Percentiles rank a stretch among this genome's conserved stretches.
Conservation (phyloP, 768 basidiomycete genomes). For the Candolleomyces aberdarensis region DNA sequence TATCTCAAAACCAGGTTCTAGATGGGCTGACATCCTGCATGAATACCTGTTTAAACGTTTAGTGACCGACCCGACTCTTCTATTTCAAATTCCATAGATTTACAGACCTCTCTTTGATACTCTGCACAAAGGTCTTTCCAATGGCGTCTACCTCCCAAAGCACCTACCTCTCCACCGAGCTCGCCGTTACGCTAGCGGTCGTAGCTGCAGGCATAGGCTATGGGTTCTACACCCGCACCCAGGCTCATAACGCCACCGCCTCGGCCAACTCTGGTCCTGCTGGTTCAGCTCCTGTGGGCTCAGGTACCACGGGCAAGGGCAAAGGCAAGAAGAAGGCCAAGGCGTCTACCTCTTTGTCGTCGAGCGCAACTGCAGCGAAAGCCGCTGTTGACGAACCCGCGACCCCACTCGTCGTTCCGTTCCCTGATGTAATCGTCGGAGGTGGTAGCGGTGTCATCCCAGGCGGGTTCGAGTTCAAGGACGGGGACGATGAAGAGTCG, state of each 20-base stretch:
- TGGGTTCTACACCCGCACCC: constrained; percentile 26
- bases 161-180: constrained; percentile 32
- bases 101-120: no score
- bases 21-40: no score
- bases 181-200: constrained; percentile 33
- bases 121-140: not conserved
- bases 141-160: constrained; percentile 5
- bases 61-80: no score
- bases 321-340: constrained; percentile 30
- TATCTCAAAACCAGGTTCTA: no score
- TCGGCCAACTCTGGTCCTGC: not conserved
- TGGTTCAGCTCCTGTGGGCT: not conserved
- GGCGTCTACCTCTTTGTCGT: constrained; percentile 2
- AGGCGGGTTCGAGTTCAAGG: not conserved
- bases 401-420: not conserved
- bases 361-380: not conserved
- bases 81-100: no score
- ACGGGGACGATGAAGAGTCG: not conserved
- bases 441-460: no score
- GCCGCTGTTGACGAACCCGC: not conserved
- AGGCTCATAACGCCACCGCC: not conserved
- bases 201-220: constrained; percentile 40
- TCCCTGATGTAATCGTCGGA: no score
- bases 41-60: no score
- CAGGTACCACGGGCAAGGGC: constrained; percentile 6